Conservation (phyloP, 768 basidiomycete species). For the Lentinula sp. region DNA sequence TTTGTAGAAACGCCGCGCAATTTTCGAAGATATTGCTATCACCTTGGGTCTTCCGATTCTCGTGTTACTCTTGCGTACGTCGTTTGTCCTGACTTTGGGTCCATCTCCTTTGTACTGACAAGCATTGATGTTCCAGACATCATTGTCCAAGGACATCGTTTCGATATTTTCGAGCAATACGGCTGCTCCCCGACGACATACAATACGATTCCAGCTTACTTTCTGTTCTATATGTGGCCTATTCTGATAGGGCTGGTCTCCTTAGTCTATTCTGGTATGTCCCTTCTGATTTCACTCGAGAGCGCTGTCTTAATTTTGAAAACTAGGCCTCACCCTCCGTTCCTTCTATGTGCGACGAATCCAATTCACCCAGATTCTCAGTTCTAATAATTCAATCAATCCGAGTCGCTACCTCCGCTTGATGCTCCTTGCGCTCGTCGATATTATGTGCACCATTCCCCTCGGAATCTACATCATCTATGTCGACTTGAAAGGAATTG, state of each 20-base stretch:
- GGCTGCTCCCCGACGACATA: slow-evolving; percentile 27
- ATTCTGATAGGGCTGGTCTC: slow-evolving; percentile 24
- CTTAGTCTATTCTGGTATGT: slow-evolving; percentile 25
- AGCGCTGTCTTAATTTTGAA: background rate
- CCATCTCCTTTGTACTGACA: too few species aligned
- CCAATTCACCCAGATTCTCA: background rate
- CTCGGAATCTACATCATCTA: slow-evolving; percentile 26
- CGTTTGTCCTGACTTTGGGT: too few species aligned
- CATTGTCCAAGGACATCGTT: slow-evolving; percentile 28
- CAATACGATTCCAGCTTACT: slow-evolving; percentile 20
- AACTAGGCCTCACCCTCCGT: slow-evolving; percentile 9
- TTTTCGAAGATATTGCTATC: slow-evolving; percentile 30
- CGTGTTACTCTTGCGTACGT: slow-evolving; percentile 27
- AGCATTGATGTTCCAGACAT: slow-evolving; percentile 28
- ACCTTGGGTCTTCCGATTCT: slow-evolving; percentile 30
- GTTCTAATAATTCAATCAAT: slow-evolving; percentile 19
- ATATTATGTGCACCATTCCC: slow-evolving; percentile 35
- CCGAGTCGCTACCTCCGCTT: slow-evolving; percentile 38
- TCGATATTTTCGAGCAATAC: slow-evolving; percentile 26
- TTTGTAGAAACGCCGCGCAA: slow-evolving; percentile 26
- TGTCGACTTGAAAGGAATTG: slow-evolving; percentile 14
- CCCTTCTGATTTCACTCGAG: background rate
- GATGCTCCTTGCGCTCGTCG: slow-evolving; percentile 38
- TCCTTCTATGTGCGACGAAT: background rate
- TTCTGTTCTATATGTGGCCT: slow-evolving; percentile 22